Percentiles rank a stretch among this genome's conserved stretches.
phyloP scores from a whole-genome alignment of 2,329 filamentous ascomycete species.

The Colletotrichum sublineola region DNA sequence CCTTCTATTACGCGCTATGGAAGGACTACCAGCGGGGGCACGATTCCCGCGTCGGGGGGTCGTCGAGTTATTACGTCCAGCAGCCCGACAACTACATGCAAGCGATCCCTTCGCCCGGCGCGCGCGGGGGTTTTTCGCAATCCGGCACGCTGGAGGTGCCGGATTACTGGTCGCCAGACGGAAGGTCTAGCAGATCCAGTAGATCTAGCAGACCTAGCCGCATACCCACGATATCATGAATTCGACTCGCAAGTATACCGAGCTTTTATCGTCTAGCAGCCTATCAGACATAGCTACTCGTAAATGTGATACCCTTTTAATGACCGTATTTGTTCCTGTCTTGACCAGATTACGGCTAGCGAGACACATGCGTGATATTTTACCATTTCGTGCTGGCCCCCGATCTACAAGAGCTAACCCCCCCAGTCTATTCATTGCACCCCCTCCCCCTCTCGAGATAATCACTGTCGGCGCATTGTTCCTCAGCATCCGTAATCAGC shows the following conservation, averaged over 20 bases:
- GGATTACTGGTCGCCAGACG: constrained; percentile 21
- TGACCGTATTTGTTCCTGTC: no score
- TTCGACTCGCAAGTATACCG: not conserved
- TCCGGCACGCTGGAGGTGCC: constrained; percentile 15
- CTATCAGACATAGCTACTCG: not conserved
- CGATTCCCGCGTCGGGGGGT: constrained; percentile 34
- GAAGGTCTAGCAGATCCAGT: constrained; percentile 33
- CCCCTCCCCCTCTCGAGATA: not conserved
- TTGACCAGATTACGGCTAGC: no score
- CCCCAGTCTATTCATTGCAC: no score
- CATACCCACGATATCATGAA: constrained; percentile 30
- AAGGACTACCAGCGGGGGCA: constrained; percentile 48
- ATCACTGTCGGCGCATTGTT: no score
- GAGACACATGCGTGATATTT: no score
- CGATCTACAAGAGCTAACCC: no score
- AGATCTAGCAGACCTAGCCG: constrained; percentile 32
- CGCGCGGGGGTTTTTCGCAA: constrained; percentile 7
- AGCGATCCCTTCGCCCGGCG: constrained; percentile 29
- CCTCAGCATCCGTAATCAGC: not conserved
- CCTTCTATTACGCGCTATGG: constrained; percentile 49
- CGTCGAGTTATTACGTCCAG: constrained; percentile 26
- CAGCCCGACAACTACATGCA: constrained; percentile 39
- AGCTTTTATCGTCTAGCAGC: no score
- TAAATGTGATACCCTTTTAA: not conserved
- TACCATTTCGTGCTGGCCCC: no score